A percentile compares a stretch with the other conserved stretches of the same genome.
Evolutionary conservation across 176 grass and related monocot genomes (phyloP).

Genomic region (Lolium rigidum): DNA sequence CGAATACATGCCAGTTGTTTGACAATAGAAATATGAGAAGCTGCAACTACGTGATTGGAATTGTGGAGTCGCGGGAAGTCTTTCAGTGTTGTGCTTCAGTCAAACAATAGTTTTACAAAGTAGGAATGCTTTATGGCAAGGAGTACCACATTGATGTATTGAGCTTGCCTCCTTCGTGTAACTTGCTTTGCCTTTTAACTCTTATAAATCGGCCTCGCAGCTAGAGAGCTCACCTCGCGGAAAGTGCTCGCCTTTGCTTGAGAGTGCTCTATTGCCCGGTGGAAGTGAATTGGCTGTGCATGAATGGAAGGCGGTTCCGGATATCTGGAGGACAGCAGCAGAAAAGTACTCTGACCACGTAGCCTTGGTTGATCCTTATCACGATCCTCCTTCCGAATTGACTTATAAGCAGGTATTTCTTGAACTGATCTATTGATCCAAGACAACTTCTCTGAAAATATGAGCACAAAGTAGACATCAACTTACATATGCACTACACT

Average conservation of each 20-base stretch:
- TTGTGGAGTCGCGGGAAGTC: not conserved
- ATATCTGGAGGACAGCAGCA: slow-evolving; percentile 89
- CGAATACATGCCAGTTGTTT: not conserved
- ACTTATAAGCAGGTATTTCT: slow-evolving; percentile 80
- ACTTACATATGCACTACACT: not conserved
- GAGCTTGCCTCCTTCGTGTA: not conserved
- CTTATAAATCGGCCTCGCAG: slow-evolving; percentile 20
- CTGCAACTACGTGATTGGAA: not conserved
- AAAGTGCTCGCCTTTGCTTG: slow-evolving; percentile 59
- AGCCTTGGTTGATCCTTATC: slow-evolving; percentile 82
- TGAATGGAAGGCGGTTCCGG: slow-evolving; percentile 87
- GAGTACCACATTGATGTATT: not conserved
- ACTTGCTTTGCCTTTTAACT: not conserved
- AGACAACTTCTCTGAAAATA: not conserved
- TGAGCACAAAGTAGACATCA: not conserved
- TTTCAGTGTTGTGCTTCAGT: not conserved
- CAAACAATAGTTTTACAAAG: not conserved
- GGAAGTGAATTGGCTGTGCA: slow-evolving; percentile 38
- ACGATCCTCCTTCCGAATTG: slow-evolving; percentile 67
- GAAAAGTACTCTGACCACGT: slow-evolving; percentile 73
- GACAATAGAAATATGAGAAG: not conserved
- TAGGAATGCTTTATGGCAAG: not conserved
- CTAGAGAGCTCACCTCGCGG: slow-evolving; percentile 16
- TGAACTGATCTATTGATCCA: not conserved
- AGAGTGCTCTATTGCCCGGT: slow-evolving; percentile 50